Percentiles rank a stretch among this genome's conserved stretches.
Evolutionary conservation across 495 filamentous ascomycete genomes (phyloP).

Genomic region (Tuber brumale): DNA sequence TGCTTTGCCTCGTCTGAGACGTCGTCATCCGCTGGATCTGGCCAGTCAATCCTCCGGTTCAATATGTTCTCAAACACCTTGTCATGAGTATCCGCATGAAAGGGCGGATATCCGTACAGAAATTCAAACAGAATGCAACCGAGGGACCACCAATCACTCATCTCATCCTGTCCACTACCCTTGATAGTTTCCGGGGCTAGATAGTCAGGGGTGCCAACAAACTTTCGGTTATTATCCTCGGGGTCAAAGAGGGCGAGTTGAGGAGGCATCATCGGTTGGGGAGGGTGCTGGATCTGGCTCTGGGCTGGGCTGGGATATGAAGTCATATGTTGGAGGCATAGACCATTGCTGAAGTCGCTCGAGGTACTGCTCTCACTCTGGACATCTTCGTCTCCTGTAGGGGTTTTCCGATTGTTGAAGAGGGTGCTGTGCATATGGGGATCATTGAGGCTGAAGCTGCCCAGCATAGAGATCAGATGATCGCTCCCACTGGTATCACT

Average conservation of each 20-base stretch:
- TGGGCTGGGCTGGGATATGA: conserved; percentile 39
- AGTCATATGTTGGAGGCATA: conserved; percentile 41
- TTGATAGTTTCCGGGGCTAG: conserved; percentile 95
- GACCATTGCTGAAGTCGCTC: conserved; percentile 41
- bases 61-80: conserved; percentile 96
- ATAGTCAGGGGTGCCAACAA: conserved; percentile 96
- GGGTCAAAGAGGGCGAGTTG: conserved; percentile 95
- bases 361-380: conserved; percentile 49
- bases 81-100: conserved; percentile 84
- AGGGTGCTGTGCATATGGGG: conserved; percentile 22
- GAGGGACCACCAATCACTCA: conserved; percentile 98
- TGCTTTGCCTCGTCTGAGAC: conserved; percentile 81
- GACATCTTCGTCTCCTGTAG: conserved; percentile 55
- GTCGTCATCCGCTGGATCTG: conserved; percentile 61
- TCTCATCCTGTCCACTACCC: conserved; percentile 89
- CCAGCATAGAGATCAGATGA: conserved; percentile 73
- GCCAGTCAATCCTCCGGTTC: conserved; percentile 81
- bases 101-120: conserved; percentile 84
- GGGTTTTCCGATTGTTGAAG: conserved; percentile 41
- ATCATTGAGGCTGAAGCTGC: conserved; percentile 74
- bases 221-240: conserved; percentile 83
- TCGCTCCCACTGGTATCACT: conserved; percentile 91
- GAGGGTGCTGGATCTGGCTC: conserved; percentile 48
- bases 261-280: conserved; percentile 82
- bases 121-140: conserved; percentile 98